Evolutionary conservation across 805 yeast species (phyloP), one percentile per base, ranked within the genome.

Genomic region (Barnettozyma sp.): DNA sequence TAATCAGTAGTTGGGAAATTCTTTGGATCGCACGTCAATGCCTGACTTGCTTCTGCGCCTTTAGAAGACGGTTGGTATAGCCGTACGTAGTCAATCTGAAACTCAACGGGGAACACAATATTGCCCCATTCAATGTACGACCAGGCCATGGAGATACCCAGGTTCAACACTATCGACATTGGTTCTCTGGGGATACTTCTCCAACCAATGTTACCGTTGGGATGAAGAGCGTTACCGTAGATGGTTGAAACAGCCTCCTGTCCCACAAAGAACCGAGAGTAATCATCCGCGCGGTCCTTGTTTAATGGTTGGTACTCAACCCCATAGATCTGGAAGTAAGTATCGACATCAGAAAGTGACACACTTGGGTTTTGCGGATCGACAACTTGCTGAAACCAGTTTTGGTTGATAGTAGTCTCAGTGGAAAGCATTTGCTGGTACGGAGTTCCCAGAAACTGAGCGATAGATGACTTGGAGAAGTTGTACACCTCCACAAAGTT

Each of bases 111-210:
- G 73, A 90, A 90, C 30, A 62, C 61, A 40, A 87, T 65, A 5
- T 77, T 65, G 29, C 77, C 75, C 96, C 96, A 90, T 62, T 87
- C 90, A 43, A 90, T 90, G 58, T 83, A 85, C 7, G 92, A 84
- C 97, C 97, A 90, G 41, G 77, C 82, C 51, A 79, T 82, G 12
- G 97, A 88, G 35, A 90, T 64, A 68, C 95, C 98, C 62, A 90
- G 62, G 58, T 90, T 90, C 68, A 90, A 53, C 45, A 90, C 62
- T 42, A 90, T 71, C 2, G 94, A 71, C 97, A 90, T 87, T 45
- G 97, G 97, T 55, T 90, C 98, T 56, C 82, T 80, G 16, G 92
- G 69, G 20, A 90, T 72, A 45, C 73, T 61, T 59, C 97, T 76
- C 81, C 82, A 76, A 26, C 76, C 92, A 45, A 90, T 63, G 58